phyloP scores from a whole-genome alignment of 768 basidiomycete species.

The Baorangia bicolor region DNA sequence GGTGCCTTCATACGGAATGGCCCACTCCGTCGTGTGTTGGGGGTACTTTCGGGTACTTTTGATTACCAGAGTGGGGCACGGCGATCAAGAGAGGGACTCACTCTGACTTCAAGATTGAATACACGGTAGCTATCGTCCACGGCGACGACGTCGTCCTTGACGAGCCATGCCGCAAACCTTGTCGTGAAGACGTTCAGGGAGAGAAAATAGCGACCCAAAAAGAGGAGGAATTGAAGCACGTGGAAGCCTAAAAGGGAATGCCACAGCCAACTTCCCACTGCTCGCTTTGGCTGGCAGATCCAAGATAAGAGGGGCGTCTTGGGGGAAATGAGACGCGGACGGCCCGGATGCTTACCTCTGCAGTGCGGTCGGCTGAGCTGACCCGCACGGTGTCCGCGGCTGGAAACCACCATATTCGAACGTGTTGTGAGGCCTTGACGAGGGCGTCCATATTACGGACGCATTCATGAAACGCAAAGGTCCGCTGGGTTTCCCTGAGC shows the following conservation, averaged over 20 bases:
- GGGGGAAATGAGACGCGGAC: slow-evolving; percentile 10
- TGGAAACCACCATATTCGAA: slow-evolving; percentile 96
- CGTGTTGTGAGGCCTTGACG: slow-evolving; percentile 73
- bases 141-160: slow-evolving; percentile 49
- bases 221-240: slow-evolving; percentile 79
- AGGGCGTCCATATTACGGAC: slow-evolving; percentile 55
- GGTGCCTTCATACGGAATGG: slow-evolving; percentile 72
- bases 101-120: slow-evolving; percentile 93
- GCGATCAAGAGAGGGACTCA: slow-evolving; percentile 40
- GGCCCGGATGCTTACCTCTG: slow-evolving; percentile 68
- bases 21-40: slow-evolving; percentile 96
- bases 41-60: slow-evolving; percentile 48
- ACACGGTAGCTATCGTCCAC: slow-evolving; percentile 80
- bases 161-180: slow-evolving; percentile 67
- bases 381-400: slow-evolving; percentile 69
- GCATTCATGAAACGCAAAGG: slow-evolving; percentile 62
- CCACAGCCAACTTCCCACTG: slow-evolving; percentile 64
- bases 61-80: not conserved
- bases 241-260: slow-evolving; percentile 75
- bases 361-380: slow-evolving; percentile 71
- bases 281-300: slow-evolving; percentile 45
- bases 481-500: slow-evolving; percentile 68
- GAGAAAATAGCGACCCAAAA: slow-evolving; percentile 66
- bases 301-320: slow-evolving; percentile 6
- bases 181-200: slow-evolving; percentile 63